phyloP scores from a whole-genome alignment of 495 filamentous ascomycete genomes.

The Tetracladium setigerum region DNA sequence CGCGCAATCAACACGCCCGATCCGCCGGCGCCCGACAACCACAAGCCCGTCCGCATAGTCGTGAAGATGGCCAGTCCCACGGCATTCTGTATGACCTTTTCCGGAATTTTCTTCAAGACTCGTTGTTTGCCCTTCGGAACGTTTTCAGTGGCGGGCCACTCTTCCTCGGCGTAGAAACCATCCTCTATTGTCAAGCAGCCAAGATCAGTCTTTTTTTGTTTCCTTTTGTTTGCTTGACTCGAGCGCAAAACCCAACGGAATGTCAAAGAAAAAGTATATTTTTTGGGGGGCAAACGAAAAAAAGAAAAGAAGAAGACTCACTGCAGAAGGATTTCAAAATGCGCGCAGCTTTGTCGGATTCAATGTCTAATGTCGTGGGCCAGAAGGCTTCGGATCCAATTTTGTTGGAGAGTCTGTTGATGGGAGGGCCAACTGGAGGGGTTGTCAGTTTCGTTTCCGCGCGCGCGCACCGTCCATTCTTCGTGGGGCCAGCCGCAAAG shows the following conservation, averaged over 20 bases:
- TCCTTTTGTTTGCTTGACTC: no score
- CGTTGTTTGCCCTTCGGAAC: slow-evolving; percentile 58
- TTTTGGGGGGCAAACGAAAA: not conserved
- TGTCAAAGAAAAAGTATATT: not conserved
- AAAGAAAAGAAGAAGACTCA: slow-evolving; percentile 21
- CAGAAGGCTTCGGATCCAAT: slow-evolving; percentile 74
- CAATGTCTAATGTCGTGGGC: slow-evolving; percentile 72
- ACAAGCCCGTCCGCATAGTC: slow-evolving; percentile 85
- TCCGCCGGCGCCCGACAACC: slow-evolving; percentile 81
- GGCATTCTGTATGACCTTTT: slow-evolving; percentile 72
- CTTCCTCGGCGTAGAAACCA: slow-evolving; percentile 32
- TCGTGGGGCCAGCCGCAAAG: no score
- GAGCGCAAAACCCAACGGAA: no score
- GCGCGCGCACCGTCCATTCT: not conserved
- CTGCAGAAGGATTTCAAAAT: slow-evolving; percentile 76
- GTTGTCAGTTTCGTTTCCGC: slow-evolving; percentile 4
- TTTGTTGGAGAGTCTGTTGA: slow-evolving; percentile 66
- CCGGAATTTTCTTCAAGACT: slow-evolving; percentile 76
- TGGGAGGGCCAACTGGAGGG: slow-evolving; percentile 45
- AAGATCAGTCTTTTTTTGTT: not conserved
- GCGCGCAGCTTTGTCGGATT: slow-evolving; percentile 75
- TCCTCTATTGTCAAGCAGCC: slow-evolving; percentile 25
- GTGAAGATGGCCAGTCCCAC: slow-evolving; percentile 88
- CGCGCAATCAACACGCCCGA: slow-evolving; percentile 76
- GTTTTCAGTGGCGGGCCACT: slow-evolving; percentile 22